phyloP scores from a whole-genome alignment of 805 yeast species.

The Pichia insulana region DNA sequence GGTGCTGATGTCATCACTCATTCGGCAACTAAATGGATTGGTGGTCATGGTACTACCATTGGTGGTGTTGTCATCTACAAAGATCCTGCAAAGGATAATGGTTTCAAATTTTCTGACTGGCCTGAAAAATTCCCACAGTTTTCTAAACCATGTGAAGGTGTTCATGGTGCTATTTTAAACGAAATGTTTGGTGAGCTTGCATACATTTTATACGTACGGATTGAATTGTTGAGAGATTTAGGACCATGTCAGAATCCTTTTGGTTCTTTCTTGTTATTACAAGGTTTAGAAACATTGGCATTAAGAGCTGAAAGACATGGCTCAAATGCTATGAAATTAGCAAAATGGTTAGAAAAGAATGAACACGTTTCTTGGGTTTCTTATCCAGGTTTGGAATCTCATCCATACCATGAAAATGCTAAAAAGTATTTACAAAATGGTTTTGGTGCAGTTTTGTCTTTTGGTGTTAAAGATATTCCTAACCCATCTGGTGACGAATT shows the following conservation, averaged over 20 bases:
- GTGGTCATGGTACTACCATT: constrained; percentile 93
- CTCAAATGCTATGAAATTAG: constrained; percentile 70
- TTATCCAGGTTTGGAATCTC: constrained; percentile 80
- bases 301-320: constrained; percentile 91
- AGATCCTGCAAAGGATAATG: constrained; percentile 60
- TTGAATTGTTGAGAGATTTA: constrained; percentile 81
- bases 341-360: constrained; percentile 62
- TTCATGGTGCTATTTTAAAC: constrained; percentile 78
- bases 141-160: constrained; percentile 84
- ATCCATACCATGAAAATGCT: constrained; percentile 70
- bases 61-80: constrained; percentile 71
- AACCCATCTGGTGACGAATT: constrained; percentile 47
- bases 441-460: constrained; percentile 81
- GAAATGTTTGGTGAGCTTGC: constrained; percentile 79
- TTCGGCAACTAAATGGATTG: constrained; percentile 97
- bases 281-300: constrained; percentile 91
- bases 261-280: constrained; percentile 74
- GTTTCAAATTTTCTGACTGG: constrained; percentile 81
- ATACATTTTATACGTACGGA: constrained; percentile 69
- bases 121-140: constrained; percentile 89
- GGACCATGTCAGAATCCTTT: constrained; percentile 90
- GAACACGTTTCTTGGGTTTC: constrained; percentile 78
- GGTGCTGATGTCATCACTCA: constrained; percentile 92
- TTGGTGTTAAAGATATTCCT: constrained; percentile 72
- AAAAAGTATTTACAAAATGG: constrained; percentile 75